Evolutionary conservation across 2,329 filamentous ascomycete genomes (phyloP), one percentile per base, ranked within the genome.

Genomic region (Neophaeococcomyces aloes): DNA sequence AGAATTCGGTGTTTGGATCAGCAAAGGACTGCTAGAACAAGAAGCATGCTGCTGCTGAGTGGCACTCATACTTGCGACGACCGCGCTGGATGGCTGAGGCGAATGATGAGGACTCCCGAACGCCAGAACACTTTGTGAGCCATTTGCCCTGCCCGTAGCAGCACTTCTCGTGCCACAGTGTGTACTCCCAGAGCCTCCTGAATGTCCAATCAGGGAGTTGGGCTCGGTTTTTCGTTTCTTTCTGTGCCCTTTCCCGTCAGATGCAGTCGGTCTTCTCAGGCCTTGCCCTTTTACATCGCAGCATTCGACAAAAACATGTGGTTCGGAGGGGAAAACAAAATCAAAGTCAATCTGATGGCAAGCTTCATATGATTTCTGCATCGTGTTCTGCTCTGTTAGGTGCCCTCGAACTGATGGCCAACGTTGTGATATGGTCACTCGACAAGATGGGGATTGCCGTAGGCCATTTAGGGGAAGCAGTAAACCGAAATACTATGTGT

Each of bases 81-180:
- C 38, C 31, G 10, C 42, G 10, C 41, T 27, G 27, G 51, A 49
- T 11, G 21, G 19, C n/a, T 46, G 13, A 7, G 48, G 53, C 39
- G 51, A 48, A 31, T 52, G 53, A 29, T 69, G 65, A 18, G 83
- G 83, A 55, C 81, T 86, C 25, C 82, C 83, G 44, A 86, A 64
- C 1, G 83, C 83, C 71, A 87, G 79, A 7, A 83, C 83, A 48
- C 87, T 86, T 53, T 67, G 69, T 48, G 66, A 63, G 34, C 68
- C 66, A 6, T 65, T 62, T 13, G 43, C 33, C 4, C 19, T 21
- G 11, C 23, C 29, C 29, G 39, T n/a, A 10, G 39, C 34, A 32
- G 14, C 21, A 13, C 17, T 11, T 18, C 14, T 33, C 17, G 34
- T 27, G 8, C 35, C 21, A 8, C 21, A 11, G 4, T 21, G 8